phyloP scores from a whole-genome alignment of 2,329 filamentous ascomycete genomes.

The Xylaria sp. region DNA sequence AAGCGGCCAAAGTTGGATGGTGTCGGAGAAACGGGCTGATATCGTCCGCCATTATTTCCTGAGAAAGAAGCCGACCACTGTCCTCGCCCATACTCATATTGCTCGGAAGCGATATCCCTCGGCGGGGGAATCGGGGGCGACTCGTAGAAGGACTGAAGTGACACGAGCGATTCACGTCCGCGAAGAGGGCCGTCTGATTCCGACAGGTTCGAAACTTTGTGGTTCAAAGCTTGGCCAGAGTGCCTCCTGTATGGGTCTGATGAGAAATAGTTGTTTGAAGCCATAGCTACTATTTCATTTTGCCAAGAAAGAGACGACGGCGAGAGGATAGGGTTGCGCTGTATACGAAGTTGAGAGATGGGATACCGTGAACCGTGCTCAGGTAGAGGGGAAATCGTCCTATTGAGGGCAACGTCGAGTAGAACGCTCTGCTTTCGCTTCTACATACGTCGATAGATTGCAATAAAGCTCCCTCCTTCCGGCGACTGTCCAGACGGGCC shows the following conservation, averaged over 20 bases:
- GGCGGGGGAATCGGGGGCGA: constrained; percentile 34
- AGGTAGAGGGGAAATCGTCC: not conserved
- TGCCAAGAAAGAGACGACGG: constrained; percentile 14
- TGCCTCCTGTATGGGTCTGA: constrained; percentile 36
- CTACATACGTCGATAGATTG: not conserved
- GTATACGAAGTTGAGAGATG: not conserved
- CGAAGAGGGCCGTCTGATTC: constrained; percentile 43
- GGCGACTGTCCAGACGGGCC: not conserved
- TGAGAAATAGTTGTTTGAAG: constrained; percentile 41
- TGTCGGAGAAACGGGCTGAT: constrained; percentile 40
- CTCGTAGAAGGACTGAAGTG: constrained; percentile 46
- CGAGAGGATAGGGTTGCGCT: not conserved
- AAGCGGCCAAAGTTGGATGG: constrained; percentile 39
- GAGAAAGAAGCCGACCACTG: constrained; percentile 44
- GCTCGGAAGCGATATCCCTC: constrained; percentile 27
- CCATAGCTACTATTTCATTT: constrained; percentile 43
- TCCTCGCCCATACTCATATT: constrained; percentile 35
- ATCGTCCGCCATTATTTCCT: constrained; percentile 39
- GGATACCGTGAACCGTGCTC: not conserved
- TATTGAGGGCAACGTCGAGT: not conserved
- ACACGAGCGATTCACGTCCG: constrained; percentile 49
- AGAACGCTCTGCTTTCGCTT: not conserved
- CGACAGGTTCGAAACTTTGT: constrained; percentile 48
- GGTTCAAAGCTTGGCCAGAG: constrained; percentile 40
- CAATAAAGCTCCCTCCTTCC: constrained; percentile 11